Evolutionary conservation across 495 filamentous ascomycete species (phyloP).

Genomic region (Pyronema domesticum): DNA sequence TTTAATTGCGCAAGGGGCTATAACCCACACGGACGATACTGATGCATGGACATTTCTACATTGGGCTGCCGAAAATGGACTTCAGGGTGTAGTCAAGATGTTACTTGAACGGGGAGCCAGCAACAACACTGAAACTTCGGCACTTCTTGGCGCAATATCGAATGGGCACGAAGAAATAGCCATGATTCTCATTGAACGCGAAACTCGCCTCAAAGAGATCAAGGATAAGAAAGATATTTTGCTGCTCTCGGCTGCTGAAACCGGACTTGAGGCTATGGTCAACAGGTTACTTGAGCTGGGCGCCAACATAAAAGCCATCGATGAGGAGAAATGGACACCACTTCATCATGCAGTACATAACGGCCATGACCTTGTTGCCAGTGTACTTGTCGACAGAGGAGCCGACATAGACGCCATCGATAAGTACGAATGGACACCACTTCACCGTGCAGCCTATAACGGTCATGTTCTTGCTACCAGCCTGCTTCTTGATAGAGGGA

Average conservation of each 20-base stretch:
- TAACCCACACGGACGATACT: background rate
- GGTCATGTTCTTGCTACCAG: constrained; percentile 34
- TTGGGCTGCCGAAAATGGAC: background rate
- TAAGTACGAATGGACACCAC: constrained; percentile 26
- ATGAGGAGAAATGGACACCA: constrained; percentile 11
- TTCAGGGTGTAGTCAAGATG: background rate
- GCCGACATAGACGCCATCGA: constrained; percentile 12
- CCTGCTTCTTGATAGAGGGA: constrained; percentile 28
- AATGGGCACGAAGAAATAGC: background rate
- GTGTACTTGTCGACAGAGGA: constrained; percentile 13
- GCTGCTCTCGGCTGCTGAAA: no score
- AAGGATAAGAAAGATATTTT: no score
- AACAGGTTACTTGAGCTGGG: constrained; percentile 11
- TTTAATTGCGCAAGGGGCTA: background rate
- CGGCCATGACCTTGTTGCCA: constrained; percentile 1
- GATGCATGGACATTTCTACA: background rate
- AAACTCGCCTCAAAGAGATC: no score
- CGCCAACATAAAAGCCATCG: constrained; percentile 15
- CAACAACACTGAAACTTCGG: background rate
- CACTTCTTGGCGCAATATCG: background rate
- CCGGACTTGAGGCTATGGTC: constrained; percentile 7
- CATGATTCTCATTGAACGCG: no score
- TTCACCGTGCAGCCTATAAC: constrained; percentile 39
- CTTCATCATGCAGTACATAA: constrained; percentile 9
- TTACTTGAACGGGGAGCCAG: background rate